These are phyloP conservation scores for Trichophyton simii DNA, from an alignment of 2,329 filamentous ascomycete genomes.

Conservation along the genomic window DNA sequence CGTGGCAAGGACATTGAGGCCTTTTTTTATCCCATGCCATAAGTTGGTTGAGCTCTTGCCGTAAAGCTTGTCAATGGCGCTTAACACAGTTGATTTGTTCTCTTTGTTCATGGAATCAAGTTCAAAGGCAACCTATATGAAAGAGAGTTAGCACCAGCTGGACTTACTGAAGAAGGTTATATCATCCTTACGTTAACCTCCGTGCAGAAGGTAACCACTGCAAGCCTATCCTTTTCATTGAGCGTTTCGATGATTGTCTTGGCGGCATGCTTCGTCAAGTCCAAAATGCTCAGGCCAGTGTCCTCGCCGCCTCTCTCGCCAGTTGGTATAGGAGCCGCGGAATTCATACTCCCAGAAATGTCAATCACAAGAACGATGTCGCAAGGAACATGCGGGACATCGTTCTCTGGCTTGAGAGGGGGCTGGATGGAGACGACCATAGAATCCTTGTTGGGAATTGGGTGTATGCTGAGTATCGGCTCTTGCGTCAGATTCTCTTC, in stretches of 20 bases:
- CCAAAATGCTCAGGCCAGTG: conserved; percentile 43
- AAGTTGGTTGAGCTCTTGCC: conserved; percentile 40
- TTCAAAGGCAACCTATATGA: conserved; percentile 27
- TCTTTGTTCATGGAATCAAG: conserved; percentile 37
- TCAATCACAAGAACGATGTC: conserved; percentile 53
- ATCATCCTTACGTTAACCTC: conserved; percentile 24
- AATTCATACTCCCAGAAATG: conserved; percentile 46
- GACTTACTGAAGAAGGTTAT: background rate
- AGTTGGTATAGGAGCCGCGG: conserved; percentile 36
- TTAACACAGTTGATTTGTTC: conserved; percentile 35
- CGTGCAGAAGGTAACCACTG: conserved; percentile 44
- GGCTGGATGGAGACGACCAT: conserved; percentile 16
- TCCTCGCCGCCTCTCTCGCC: conserved; percentile 27
- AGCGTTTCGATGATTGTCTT: conserved; percentile 47
- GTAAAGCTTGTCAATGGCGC: conserved; percentile 34
- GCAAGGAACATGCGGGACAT: conserved; percentile 34
- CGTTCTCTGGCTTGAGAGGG: conserved; percentile 13
- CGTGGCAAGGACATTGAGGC: conserved; percentile 36
- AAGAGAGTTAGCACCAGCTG: background rate
- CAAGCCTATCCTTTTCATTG: conserved; percentile 42
- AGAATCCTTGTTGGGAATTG: conserved; percentile 10
- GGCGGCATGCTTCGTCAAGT: conserved; percentile 49
- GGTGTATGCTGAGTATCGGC: background rate
- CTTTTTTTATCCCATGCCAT: conserved; percentile 45
- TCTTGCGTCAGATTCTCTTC: background rate